Conservation (phyloP, 345 rosid species). For the Eutrema heterophyllum region DNA sequence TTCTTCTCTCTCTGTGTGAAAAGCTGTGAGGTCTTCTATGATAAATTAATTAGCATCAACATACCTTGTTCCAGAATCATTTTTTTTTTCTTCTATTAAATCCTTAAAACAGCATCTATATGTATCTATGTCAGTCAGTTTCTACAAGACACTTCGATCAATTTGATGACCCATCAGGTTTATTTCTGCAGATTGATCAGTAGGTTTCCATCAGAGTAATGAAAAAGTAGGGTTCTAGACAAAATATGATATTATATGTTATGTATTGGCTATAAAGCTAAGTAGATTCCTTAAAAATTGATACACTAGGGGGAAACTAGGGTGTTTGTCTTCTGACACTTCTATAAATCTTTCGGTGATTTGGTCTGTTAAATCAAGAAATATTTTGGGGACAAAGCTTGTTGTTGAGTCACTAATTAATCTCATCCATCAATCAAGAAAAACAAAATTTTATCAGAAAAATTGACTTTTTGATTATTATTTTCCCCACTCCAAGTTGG, state of each 20-base stretch:
- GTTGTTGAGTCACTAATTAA: constrained; percentile 16
- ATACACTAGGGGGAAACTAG: constrained; percentile 19
- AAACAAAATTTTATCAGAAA: not conserved
- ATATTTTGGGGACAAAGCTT: not conserved
- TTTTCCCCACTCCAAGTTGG: constrained; percentile 14
- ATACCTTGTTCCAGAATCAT: constrained; percentile 20
- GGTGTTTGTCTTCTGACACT: constrained; percentile 24
- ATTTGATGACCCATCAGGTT: constrained; percentile 18
- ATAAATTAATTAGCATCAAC: constrained; percentile 21
- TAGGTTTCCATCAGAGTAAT: constrained; percentile 23
- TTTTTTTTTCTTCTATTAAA: not conserved
- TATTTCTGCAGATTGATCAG: constrained; percentile 20
- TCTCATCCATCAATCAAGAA: constrained; percentile 13
- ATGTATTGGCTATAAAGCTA: constrained; percentile 1
- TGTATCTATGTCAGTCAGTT: constrained; percentile 23
- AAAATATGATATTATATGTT: not conserved
- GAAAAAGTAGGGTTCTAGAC: constrained; percentile 5
- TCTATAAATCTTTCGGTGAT: not conserved
- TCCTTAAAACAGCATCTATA: constrained; percentile 7
- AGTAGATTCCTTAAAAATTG: constrained; percentile 25
- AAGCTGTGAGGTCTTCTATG: constrained; percentile 31
- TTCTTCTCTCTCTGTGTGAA: constrained; percentile 5
- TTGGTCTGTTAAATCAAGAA: constrained; percentile 8
- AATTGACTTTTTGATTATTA: not conserved
- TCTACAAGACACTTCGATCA: constrained; percentile 6